Evolutionary conservation across 768 basidiomycete genomes (phyloP), one percentile per base, ranked within the genome.

Genomic region (Lentinula sp.): DNA sequence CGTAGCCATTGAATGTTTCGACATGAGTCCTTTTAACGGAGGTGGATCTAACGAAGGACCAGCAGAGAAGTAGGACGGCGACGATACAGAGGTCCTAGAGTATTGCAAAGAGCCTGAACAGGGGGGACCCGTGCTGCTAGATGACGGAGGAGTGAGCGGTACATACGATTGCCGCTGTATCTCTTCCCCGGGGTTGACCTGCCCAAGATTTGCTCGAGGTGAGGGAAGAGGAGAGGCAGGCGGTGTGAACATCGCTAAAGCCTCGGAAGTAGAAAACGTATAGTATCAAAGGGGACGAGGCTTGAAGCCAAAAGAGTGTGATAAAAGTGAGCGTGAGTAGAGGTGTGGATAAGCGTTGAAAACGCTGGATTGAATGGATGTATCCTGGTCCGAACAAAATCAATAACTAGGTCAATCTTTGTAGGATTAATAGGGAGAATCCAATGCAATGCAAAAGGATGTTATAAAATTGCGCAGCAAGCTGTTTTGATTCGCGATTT

Each of bases 161-260:
- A 18, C 39, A 32, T 32, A 13, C 1, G 55, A 6, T 45, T 41
- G 56, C 61, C 49, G 28, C 54, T 53, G 49, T 46, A 15, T 23
- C 28, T 41, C 55, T 15, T 45, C 55, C 55, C 45, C 23, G 16
- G 55, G 55, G 32, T 60, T 51, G 39, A 50, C 23, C 6, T 43
- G 35, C 16, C 41, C 51, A 9, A 35, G 8, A 5, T 43, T 39
- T 35, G 41, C 60, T 39, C 57, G 50, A 45, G 57, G 57, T 6
- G 51, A 57, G 46, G 75, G 76, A 15, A 64, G 62, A 2, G 79
- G 78, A 5, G 81, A 80, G 4, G 78, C 73, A 50, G 71, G 73
- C 33, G 71, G 73, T 42, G 72, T 72, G 62, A 72, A 71, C 70
- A 72, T 71, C n/a, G 23, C 12, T 23, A 39, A 10, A 41, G 20